Percentiles rank a stretch among this genome's conserved stretches.
phyloP scores from a whole-genome alignment of 2,329 filamentous ascomycete genomes.

The Chaetomium olivaceum region DNA sequence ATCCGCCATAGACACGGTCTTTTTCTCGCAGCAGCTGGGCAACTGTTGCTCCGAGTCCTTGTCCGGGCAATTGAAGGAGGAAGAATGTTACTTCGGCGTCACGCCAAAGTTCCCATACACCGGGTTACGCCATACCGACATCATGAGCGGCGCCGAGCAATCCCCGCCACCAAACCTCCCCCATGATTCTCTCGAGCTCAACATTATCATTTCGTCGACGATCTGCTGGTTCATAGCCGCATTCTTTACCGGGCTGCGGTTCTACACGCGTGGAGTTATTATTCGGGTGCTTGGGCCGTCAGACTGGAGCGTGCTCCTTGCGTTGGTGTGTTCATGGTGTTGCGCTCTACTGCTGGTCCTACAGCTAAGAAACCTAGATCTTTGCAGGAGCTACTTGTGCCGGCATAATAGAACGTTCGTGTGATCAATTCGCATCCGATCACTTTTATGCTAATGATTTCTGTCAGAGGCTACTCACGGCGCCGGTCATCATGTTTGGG shows the following conservation, averaged over 20 bases:
- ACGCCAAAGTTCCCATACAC: neutral
- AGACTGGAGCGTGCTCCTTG: conserved; percentile 41
- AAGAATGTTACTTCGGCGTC: conserved; percentile 3
- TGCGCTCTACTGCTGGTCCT: too few relatives aligned
- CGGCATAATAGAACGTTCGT: conserved; percentile 32
- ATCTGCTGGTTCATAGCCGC: conserved; percentile 37
- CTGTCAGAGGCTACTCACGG: conserved; percentile 27
- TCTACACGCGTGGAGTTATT: conserved; percentile 42
- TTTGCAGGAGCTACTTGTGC: conserved; percentile 32
- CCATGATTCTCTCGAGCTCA: conserved; percentile 28
- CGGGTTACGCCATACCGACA: conserved; percentile 6
- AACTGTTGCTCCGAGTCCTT: neutral
- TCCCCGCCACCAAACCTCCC: conserved; percentile 20
- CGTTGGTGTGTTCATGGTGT: conserved; percentile 30
- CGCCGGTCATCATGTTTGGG: conserved; percentile 32
- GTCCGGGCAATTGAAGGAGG: neutral
- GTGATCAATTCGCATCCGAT: neutral
- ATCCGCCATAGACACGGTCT: neutral
- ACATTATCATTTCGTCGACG: conserved; percentile 31
- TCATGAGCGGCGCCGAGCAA: conserved; percentile 19
- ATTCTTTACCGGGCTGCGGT: conserved; percentile 39
- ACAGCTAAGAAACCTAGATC: conserved; percentile 23
- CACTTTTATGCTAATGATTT: neutral
- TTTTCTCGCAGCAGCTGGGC: neutral
- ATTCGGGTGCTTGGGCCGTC: conserved; percentile 41